These are phyloP conservation scores for Russula lepida DNA, from an alignment of 768 basidiomycete species.

Conservation along the genomic window DNA sequence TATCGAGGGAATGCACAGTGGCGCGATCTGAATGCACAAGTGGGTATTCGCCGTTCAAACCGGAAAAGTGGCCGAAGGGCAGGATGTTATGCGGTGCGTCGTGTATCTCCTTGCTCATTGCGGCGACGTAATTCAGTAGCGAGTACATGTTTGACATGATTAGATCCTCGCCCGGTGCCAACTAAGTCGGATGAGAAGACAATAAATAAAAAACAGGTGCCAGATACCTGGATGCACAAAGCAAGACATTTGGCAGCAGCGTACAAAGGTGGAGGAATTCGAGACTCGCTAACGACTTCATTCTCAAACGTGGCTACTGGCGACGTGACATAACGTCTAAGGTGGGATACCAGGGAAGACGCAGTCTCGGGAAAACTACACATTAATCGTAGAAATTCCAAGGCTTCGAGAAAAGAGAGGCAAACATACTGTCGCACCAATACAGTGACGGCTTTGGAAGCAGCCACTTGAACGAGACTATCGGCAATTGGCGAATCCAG, in stretches of 20 bases:
- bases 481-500: slow-evolving; percentile 76
- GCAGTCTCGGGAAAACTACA: slow-evolving; percentile 77
- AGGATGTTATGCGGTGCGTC: slow-evolving; percentile 42
- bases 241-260: slow-evolving; percentile 89
- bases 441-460: slow-evolving; percentile 75
- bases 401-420: background rate
- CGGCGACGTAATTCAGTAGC: slow-evolving; percentile 83
- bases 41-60: slow-evolving; percentile 21
- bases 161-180: slow-evolving; percentile 80
- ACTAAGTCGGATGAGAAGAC: slow-evolving; percentile 33
- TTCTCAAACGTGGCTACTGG: slow-evolving; percentile 85
- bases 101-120: slow-evolving; percentile 68
- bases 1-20: slow-evolving; percentile 51
- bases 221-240: slow-evolving; percentile 71
- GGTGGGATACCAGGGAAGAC: slow-evolving; percentile 59
- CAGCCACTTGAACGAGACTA: slow-evolving; percentile 81
- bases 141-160: slow-evolving; percentile 97
- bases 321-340: slow-evolving; percentile 82
- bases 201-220: background rate
- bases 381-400: background rate
- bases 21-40: slow-evolving; percentile 33
- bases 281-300: slow-evolving; percentile 64
- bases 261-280: slow-evolving; percentile 67
- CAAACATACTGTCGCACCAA: slow-evolving; percentile 66
- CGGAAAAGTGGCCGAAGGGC: slow-evolving; percentile 14